Conservation (phyloP, 768 basidiomycete species). For the Leccinum uliginosum region DNA sequence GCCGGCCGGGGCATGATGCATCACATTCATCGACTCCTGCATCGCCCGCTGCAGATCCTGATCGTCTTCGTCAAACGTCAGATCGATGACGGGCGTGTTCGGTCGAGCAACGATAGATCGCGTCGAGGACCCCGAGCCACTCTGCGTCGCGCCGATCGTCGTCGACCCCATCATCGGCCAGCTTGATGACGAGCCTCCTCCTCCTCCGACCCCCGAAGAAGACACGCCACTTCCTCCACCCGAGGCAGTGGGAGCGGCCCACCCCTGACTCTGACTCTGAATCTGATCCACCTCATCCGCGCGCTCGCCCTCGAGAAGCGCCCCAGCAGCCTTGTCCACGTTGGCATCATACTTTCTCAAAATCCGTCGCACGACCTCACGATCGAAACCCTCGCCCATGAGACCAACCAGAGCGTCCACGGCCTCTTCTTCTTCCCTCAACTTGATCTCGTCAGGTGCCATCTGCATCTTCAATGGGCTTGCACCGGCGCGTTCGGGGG, state of each 20-base stretch:
- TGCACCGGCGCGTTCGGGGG: neutral
- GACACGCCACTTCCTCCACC: neutral
- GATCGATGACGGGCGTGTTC: constrained; percentile 46
- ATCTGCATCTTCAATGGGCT: constrained; percentile 13
- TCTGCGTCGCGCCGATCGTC: neutral
- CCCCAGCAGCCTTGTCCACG: constrained; percentile 50
- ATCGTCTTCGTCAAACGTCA: constrained; percentile 58
- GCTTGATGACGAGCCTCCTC: neutral
- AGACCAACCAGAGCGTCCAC: constrained; percentile 34
- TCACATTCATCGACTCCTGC: constrained; percentile 46
- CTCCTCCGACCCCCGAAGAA: neutral
- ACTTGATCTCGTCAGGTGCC: constrained; percentile 16
- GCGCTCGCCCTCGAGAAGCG: constrained; percentile 49
- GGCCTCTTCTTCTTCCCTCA: constrained; percentile 24
- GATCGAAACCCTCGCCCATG: constrained; percentile 39
- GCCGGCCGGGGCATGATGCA: constrained; percentile 11
- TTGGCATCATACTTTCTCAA: constrained; percentile 59
- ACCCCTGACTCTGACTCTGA: constrained; percentile 14
- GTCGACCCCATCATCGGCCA: constrained; percentile 2
- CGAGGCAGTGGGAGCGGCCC: neutral
- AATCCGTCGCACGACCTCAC: constrained; percentile 48
- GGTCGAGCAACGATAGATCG: constrained; percentile 14
- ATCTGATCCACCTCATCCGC: constrained; percentile 30
- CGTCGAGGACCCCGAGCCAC: neutral
- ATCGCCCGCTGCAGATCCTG: constrained; percentile 47